Evolutionary conservation across 1,284 basidiomycete genomes (phyloP).

Genomic region (Melampsora americana): DNA sequence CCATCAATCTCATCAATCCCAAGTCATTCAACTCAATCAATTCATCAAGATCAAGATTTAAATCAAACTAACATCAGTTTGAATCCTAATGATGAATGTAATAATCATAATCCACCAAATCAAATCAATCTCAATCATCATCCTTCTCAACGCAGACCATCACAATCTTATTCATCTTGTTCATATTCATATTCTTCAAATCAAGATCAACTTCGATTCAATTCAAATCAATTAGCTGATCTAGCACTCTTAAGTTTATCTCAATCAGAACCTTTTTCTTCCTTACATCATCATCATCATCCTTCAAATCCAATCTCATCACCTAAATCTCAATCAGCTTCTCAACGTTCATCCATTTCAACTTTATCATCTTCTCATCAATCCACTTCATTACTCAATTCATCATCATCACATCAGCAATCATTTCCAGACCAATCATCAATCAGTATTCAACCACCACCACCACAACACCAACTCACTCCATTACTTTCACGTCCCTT

Average conservation of each 20-base stretch:
- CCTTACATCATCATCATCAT: no score
- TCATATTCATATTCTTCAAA: conserved; percentile 22
- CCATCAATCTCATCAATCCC: no score
- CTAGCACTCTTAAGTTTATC: conserved; percentile 27
- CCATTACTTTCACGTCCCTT: not conserved
- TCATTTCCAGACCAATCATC: not conserved
- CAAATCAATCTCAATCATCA: no score
- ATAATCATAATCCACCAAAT: no score
- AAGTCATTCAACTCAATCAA: no score
- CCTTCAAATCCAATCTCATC: not conserved
- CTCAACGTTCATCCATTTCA: not conserved
- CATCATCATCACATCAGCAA: not conserved
- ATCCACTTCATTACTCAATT: not conserved
- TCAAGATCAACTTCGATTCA: conserved; percentile 25
- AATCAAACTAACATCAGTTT: no score
- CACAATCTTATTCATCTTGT: no score
- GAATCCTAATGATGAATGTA: no score
- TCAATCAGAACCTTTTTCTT: conserved; percentile 4
- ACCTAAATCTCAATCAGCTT: not conserved
- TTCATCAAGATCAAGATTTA: no score
- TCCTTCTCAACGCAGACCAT: no score
- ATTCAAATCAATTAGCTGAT: conserved; percentile 25
- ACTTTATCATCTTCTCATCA: not conserved
- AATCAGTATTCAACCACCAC: not conserved
- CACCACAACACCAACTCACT: not conserved